Conservation (phyloP, 2,329 filamentous ascomycete species). For the Paracoccidioides brasiliensis region DNA sequence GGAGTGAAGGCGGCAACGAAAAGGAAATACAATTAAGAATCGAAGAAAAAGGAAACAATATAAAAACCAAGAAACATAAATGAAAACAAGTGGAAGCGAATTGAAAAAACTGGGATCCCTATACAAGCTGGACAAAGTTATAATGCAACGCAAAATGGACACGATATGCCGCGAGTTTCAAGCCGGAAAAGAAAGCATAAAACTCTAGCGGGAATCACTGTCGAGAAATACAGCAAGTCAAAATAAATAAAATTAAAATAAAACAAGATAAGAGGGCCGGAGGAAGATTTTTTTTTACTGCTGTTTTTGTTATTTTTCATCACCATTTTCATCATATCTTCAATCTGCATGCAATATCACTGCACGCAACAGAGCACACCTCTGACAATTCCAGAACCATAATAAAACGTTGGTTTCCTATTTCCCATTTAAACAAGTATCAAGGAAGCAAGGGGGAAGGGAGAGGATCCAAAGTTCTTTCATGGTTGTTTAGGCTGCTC, state of each 20-base stretch:
- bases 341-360: background rate
- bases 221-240: background rate
- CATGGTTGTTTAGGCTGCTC: slow-evolving; percentile 25
- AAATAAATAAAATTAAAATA: background rate
- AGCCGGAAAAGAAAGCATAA: background rate
- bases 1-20: background rate
- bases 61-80: slow-evolving; percentile 4
- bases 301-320: background rate
- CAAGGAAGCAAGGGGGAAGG: background rate
- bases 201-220: slow-evolving; percentile 7
- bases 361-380: background rate
- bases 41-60: background rate
- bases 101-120: slow-evolving; percentile 4
- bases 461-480: slow-evolving; percentile 6
- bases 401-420: background rate
- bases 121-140: slow-evolving; percentile 3
- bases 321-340: slow-evolving; percentile 1
- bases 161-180: slow-evolving; percentile 3
- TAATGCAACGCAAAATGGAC: slow-evolving; percentile 8
- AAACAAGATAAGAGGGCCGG: background rate
- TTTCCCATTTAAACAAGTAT: background rate
- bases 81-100: slow-evolving; percentile 4
- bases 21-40: no score
- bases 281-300: background rate
- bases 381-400: background rate